These are phyloP conservation scores for Pisolithus albus DNA, from an alignment of 768 basidiomycete genomes.

Conservation along the genomic window DNA sequence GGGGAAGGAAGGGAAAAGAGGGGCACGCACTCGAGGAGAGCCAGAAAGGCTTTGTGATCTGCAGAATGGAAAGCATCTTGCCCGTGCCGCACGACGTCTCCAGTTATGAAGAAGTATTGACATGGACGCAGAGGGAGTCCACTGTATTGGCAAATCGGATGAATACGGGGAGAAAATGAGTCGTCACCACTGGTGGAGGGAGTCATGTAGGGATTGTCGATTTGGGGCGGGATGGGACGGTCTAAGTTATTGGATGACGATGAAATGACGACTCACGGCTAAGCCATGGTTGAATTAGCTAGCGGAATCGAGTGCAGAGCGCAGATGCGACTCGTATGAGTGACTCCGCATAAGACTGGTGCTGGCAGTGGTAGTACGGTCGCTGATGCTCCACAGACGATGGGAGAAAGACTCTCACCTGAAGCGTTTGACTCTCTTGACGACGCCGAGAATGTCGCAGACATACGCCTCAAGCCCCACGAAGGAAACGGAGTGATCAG, in stretches of 20 bases:
- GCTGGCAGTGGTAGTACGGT: slow-evolving; percentile 31
- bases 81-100: too few species aligned
- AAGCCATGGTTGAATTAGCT: slow-evolving; percentile 54
- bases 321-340: slow-evolving; percentile 68
- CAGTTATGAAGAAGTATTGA: too few species aligned
- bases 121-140: slow-evolving; percentile 55
- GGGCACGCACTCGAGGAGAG: too few species aligned
- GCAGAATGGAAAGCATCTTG: too few species aligned
- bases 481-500: too few species aligned
- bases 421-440: too few species aligned
- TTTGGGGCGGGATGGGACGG: slow-evolving; percentile 34
- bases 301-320: slow-evolving; percentile 51
- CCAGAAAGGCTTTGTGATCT: too few species aligned
- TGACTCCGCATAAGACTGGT: slow-evolving; percentile 64
- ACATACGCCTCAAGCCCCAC: too few species aligned
- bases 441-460: too few species aligned
- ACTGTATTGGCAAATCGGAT: slow-evolving; percentile 59
- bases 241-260: neutral
- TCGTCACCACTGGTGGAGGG: slow-evolving; percentile 70
- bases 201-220: slow-evolving; percentile 66
- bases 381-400: neutral
- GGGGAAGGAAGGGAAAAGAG: too few species aligned
- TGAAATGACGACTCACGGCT: slow-evolving; percentile 31
- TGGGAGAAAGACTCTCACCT: slow-evolving; percentile 9
- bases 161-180: slow-evolving; percentile 72